Evolutionary conservation across 176 grass and related monocot genomes (phyloP).

Genomic region (Tillandsia leiboldiana): DNA sequence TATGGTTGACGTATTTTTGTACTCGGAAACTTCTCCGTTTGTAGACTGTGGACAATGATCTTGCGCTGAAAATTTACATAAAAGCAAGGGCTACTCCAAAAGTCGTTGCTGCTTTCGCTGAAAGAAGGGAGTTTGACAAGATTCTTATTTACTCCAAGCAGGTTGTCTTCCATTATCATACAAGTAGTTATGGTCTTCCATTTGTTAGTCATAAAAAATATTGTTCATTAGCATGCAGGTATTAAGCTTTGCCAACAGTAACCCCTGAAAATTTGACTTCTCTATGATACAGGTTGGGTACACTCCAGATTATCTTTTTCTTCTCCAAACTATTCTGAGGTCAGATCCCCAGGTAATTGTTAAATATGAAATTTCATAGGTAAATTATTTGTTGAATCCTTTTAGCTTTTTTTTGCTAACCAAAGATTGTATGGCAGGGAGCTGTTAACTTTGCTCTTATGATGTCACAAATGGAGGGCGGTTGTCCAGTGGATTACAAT

Average conservation of each 20-base stretch:
- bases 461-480: slow-evolving; percentile 99
- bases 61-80: slow-evolving; percentile 96
- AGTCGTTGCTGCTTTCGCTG: slow-evolving; percentile 98
- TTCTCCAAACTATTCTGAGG: slow-evolving; percentile 83
- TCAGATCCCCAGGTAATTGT: slow-evolving; percentile 75
- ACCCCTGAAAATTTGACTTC: slow-evolving; percentile 18
- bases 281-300: slow-evolving; percentile 65
- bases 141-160: slow-evolving; percentile 6
- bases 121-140: slow-evolving; percentile 72
- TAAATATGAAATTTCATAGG: too few species aligned
- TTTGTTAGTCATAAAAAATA: background rate
- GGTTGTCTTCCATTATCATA: background rate
- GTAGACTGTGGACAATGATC: slow-evolving; percentile 98
- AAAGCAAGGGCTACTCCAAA: slow-evolving; percentile 98
- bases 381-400: background rate
- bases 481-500: slow-evolving; percentile 86
- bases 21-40: slow-evolving; percentile 6
- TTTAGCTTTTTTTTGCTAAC: slow-evolving; percentile 2
- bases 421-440: slow-evolving; percentile 33
- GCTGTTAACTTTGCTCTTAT: slow-evolving; percentile 98
- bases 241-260: slow-evolving; percentile 20
- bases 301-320: slow-evolving; percentile 93
- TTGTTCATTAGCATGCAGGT: background rate
- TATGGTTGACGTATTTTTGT: too few species aligned
- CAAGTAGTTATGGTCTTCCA: background rate